Evolutionary conservation across 2,329 filamentous ascomycete genomes (phyloP), one percentile per base, ranked within the genome.

Genomic region (Zalaria obscura): DNA sequence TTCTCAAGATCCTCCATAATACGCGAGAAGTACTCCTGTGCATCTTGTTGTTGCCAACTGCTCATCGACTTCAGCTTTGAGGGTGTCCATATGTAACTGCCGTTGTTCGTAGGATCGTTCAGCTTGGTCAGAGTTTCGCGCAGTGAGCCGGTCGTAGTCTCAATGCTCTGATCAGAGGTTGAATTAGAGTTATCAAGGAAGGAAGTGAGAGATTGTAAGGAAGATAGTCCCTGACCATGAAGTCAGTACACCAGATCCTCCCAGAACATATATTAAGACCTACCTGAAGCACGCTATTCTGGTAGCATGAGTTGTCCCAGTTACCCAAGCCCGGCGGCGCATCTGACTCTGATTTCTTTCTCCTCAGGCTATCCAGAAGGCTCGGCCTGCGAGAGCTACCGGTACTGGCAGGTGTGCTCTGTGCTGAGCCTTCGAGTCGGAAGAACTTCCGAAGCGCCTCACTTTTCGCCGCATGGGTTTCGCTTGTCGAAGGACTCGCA

Each of bases 31-130:
- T 96, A 98, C 60, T 98, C 91, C 57, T 96, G 91, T 4, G 91
- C 91, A 62, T 98, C 91, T 61, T 98, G 91, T 57, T 96, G 91
- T 51, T 93, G 83, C 76, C 83, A 93, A 27, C 84, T 94, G 60
- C 81, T 89, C 80, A 96, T 93, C 6, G 80, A 88, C 61, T 94
- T 94, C 36, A 95, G 66, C 41, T 81, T 76, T 1, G 73, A 66
- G 0, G 85, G 83, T 5, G 87, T 87, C 85, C 85, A 94, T 9
- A 95, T 67, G 18, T 79, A 80, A 52, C 71, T 73, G 5, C 85
- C 85, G 46, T 84, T 80, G 52, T 87, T 84, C 5, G 70, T 64
- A 0, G 73, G 63, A 53, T 81, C 72, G 52, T 82, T 84, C 32
- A 95, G 66, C 42, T 78, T 75, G n/a, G 64, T 63, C 38, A 93